These are phyloP conservation scores for Salicornia ramosissima DNA, from an alignment of 148 eudicot species.

Conservation along the genomic window DNA sequence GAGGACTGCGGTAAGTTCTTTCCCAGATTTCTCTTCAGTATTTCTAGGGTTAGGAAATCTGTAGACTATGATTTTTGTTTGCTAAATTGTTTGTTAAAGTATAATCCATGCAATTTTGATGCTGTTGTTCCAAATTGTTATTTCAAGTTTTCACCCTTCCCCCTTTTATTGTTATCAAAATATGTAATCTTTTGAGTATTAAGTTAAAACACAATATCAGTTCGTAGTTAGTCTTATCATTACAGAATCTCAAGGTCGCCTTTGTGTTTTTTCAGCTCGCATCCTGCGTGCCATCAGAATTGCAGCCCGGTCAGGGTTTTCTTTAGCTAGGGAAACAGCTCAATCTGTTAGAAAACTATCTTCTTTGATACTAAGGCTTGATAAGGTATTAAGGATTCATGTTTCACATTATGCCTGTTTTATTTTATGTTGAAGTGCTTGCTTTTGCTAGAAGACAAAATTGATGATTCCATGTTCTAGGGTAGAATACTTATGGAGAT, in stretches of 20 bases:
- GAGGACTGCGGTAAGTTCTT: slow-evolving; percentile 75
- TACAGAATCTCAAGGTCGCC: neutral
- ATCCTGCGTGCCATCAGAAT: slow-evolving; percentile 84
- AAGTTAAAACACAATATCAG: too few species aligned
- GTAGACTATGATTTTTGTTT: neutral
- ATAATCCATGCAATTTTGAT: neutral
- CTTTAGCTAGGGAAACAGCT: slow-evolving; percentile 52
- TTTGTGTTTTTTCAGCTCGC: slow-evolving; percentile 53
- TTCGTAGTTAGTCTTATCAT: too few species aligned
- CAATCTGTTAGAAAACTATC: slow-evolving; percentile 44
- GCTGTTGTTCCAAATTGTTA: neutral
- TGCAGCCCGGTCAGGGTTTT: slow-evolving; percentile 78
- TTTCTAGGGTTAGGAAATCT: neutral
- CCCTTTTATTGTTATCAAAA: too few species aligned
- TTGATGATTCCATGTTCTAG: slow-evolving; percentile 32
- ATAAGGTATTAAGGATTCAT: slow-evolving; percentile 46
- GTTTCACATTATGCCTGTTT: slow-evolving; percentile 2
- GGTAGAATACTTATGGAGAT: slow-evolving; percentile 82
- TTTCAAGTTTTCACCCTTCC: too few species aligned
- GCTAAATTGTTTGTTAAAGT: neutral
- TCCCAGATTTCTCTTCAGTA: neutral
- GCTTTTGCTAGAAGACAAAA: slow-evolving; percentile 1
- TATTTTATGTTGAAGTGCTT: neutral
- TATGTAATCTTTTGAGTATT: too few species aligned
- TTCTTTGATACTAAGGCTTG: slow-evolving; percentile 52